Percentiles rank a stretch among this genome's conserved stretches.
Conservation (phyloP, 2,329 filamentous ascomycete genomes). For the Colletotrichum higginsianum region DNA sequence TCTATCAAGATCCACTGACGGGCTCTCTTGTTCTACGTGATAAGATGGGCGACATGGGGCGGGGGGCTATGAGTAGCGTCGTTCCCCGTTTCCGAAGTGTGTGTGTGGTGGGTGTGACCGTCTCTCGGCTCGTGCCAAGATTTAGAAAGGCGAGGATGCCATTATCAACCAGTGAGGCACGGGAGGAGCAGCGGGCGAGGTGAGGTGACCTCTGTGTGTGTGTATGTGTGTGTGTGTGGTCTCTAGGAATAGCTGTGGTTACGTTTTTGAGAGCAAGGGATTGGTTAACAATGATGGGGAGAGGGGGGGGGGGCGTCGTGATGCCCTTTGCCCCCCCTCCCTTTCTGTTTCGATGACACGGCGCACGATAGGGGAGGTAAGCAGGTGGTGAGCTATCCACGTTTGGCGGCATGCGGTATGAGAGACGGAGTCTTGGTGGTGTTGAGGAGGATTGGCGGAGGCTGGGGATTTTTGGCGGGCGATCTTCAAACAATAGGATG, state of each 20-base stretch:
- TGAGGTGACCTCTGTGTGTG: too few relatives aligned
- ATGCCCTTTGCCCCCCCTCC: not conserved
- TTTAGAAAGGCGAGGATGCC: not conserved
- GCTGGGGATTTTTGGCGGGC: not conserved
- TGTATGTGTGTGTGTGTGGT: not conserved
- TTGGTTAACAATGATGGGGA: slow-evolving; percentile 1
- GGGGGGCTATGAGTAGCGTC: not conserved
- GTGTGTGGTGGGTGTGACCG: not conserved
- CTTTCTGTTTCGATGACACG: not conserved
- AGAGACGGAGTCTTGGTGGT: not conserved
- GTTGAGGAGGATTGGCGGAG: not conserved
- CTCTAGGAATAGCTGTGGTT: not conserved
- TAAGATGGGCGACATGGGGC: slow-evolving; percentile 9
- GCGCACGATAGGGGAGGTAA: not conserved
- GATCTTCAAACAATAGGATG: not conserved
- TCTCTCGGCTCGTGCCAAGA: not conserved
- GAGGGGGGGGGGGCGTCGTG: not conserved
- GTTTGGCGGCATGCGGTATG: slow-evolving; percentile 6
- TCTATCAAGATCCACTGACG: slow-evolving; percentile 2
- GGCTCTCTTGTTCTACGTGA: not conserved
- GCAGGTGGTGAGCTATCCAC: not conserved
- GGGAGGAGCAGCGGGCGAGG: not conserved
- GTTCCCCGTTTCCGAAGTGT: slow-evolving; percentile 14
- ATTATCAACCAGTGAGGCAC: slow-evolving; percentile 13
- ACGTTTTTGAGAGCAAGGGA: not conserved